A percentile compares a stretch with the other conserved stretches of the same genome.
Conservation (phyloP, 352 stramenopile species). For the Globisporangium solare region DNA sequence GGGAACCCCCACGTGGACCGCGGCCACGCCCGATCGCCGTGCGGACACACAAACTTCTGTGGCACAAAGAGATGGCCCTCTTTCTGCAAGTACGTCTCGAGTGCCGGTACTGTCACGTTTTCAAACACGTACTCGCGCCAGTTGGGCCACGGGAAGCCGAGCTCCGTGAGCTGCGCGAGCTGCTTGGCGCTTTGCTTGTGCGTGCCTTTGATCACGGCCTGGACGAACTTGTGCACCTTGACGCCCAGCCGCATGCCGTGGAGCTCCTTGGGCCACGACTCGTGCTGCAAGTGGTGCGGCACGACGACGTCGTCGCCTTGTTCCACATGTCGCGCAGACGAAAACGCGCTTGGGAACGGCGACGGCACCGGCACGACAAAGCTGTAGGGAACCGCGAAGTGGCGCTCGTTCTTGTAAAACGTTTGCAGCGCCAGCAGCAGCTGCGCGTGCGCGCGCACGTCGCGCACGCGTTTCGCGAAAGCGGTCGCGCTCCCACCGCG, state of each 20-base stretch:
- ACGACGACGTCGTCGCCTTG: background rate
- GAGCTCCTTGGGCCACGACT: slow-evolving; percentile 40
- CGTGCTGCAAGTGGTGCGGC: slow-evolving; percentile 5
- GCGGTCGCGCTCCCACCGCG: background rate
- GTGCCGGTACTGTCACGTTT: slow-evolving; percentile 58
- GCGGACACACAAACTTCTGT: slow-evolving; percentile 88
- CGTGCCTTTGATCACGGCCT: slow-evolving; percentile 20
- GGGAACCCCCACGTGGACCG: slow-evolving; percentile 75
- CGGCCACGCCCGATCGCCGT: slow-evolving; percentile 63
- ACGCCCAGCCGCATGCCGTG: slow-evolving; percentile 48
- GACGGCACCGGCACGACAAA: slow-evolving; percentile 31
- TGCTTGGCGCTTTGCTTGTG: slow-evolving; percentile 25
- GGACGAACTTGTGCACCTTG: slow-evolving; percentile 57
- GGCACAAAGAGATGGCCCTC: slow-evolving; percentile 90
- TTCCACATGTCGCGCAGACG: background rate
- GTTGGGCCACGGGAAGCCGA: slow-evolving; percentile 52
- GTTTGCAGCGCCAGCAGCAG: slow-evolving; percentile 43
- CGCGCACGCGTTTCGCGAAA: background rate
- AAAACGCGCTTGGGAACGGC: slow-evolving; percentile 25
- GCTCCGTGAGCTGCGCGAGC: slow-evolving; percentile 27
- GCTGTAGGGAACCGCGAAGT: slow-evolving; percentile 56
- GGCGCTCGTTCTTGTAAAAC: slow-evolving; percentile 50
- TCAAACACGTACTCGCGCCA: slow-evolving; percentile 70
- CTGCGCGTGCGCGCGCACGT: slow-evolving; percentile 13
- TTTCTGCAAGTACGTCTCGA: slow-evolving; percentile 72